These are phyloP conservation scores for Tetrahymena malaccensis DNA, from an alignment of 73 alveolate species.

Conservation along the genomic window DNA sequence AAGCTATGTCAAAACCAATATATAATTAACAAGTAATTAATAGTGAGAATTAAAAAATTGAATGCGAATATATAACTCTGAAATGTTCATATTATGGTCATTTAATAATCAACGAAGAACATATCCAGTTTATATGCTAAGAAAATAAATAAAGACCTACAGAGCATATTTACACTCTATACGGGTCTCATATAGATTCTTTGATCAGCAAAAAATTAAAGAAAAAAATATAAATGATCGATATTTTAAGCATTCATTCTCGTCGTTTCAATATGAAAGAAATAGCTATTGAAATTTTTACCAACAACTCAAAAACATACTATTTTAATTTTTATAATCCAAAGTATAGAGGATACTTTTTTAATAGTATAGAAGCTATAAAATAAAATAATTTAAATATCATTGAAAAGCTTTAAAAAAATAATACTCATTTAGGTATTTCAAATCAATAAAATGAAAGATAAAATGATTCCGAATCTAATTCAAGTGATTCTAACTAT, in stretches of 20 bases:
- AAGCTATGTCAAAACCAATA: neutral
- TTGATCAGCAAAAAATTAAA: neutral
- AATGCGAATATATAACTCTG: neutral
- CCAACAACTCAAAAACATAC: constrained; percentile 17
- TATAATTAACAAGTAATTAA: neutral
- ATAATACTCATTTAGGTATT: neutral
- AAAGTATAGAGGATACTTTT: neutral
- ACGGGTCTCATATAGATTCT: constrained; percentile 18
- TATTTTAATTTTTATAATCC: constrained; percentile 21
- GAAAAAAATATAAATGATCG: neutral
- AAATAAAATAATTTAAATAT: neutral
- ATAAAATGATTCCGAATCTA: neutral
- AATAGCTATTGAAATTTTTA: constrained; percentile 50
- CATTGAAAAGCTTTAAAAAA: neutral
- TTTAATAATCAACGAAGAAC: neutral
- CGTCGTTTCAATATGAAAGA: constrained; percentile 44
- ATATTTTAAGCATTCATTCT: constrained; percentile 14
- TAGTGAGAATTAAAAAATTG: neutral
- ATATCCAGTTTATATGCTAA: neutral
- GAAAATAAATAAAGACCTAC: constrained; percentile 1
- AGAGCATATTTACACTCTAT: neutral
- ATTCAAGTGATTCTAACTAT: neutral
- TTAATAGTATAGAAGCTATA: constrained; percentile 1
- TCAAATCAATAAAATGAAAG: neutral
- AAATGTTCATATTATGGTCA: neutral